Percentiles rank a stretch among this genome's conserved stretches.
Conservation (phyloP, 192 early-diverging fungal species). For the Chytriomyces hyalinus region DNA sequence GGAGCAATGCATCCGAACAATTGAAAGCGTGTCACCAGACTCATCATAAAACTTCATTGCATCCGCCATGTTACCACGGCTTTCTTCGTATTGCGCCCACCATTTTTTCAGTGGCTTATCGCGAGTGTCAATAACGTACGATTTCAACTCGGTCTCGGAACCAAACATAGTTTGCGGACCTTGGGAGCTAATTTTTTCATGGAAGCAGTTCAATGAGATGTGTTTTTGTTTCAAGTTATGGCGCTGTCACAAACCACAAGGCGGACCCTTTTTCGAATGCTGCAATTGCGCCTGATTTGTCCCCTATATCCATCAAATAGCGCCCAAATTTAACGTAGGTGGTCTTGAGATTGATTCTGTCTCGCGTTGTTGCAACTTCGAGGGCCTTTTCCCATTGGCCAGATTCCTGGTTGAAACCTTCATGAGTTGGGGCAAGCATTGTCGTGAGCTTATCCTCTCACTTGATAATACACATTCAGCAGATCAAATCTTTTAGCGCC, state of each 20-base stretch:
- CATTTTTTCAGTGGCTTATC: conserved; percentile 51
- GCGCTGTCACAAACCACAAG: neutral
- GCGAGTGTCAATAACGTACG: conserved; percentile 22
- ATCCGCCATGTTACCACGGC: conserved; percentile 40
- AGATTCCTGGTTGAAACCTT: conserved; percentile 3
- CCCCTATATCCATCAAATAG: conserved; percentile 53
- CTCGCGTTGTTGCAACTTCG: conserved; percentile 46
- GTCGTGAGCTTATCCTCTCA: neutral
- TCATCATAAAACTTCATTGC: conserved; percentile 56
- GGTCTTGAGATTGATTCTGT: conserved; percentile 50
- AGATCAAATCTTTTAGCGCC: conserved; percentile 44
- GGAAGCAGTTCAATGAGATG: neutral
- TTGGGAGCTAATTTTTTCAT: conserved; percentile 2
- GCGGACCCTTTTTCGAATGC: conserved; percentile 57
- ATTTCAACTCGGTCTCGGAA: conserved; percentile 28
- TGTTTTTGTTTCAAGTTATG: neutral
- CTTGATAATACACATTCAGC: conserved; percentile 52
- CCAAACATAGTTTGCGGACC: conserved; percentile 17
- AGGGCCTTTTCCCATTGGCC: conserved; percentile 59
- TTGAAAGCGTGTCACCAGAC: conserved; percentile 50
- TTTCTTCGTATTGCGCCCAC: conserved; percentile 65
- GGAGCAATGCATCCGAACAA: conserved; percentile 55
- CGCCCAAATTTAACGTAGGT: conserved; percentile 57
- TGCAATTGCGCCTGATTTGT: conserved; percentile 54
- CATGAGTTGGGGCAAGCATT: neutral